Conservation (phyloP, 805 yeast genomes). For the Metschnikowia hibisci region DNA sequence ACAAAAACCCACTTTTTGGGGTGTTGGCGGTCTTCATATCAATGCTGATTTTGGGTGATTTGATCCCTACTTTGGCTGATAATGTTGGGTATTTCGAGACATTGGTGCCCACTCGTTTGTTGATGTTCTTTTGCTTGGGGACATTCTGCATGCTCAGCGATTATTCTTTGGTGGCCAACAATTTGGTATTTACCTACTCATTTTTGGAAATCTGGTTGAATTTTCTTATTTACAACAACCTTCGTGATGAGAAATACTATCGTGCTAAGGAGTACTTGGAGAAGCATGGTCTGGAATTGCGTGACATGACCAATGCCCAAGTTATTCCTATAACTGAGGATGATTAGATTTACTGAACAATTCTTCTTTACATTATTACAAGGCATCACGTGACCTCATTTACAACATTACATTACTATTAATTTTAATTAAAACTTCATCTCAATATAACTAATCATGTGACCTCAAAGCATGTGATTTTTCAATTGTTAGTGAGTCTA, state of each 20-base stretch:
- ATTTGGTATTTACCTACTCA: slow-evolving; percentile 53
- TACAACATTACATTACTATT: too few species aligned
- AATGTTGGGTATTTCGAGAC: slow-evolving; percentile 53
- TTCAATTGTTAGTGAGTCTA: too few species aligned
- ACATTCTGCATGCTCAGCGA: slow-evolving; percentile 46
- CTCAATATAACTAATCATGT: too few species aligned
- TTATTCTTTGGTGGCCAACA: slow-evolving; percentile 53
- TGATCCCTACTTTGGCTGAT: slow-evolving; percentile 46
- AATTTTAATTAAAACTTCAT: too few species aligned
- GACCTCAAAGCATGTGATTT: too few species aligned
- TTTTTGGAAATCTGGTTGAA: slow-evolving; percentile 70
- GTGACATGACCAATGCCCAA: slow-evolving; percentile 26
- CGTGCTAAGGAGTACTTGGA: slow-evolving; percentile 42
- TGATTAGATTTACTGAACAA: not conserved
- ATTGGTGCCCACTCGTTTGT: slow-evolving; percentile 54
- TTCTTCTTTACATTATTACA: too few species aligned
- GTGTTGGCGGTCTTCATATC: slow-evolving; percentile 44
- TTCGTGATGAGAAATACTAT: slow-evolving; percentile 60
- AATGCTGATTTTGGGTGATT: slow-evolving; percentile 46
- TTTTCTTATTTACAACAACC: slow-evolving; percentile 54
- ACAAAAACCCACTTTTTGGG: slow-evolving; percentile 47
- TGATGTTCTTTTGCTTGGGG: slow-evolving; percentile 47
- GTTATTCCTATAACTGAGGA: slow-evolving; percentile 30
- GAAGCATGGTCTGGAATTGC: slow-evolving; percentile 36
- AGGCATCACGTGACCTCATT: too few species aligned